These are phyloP conservation scores for Scenedesmus sp. DNA, from an alignment of 163 green algal species.

Conservation along the genomic window DNA sequence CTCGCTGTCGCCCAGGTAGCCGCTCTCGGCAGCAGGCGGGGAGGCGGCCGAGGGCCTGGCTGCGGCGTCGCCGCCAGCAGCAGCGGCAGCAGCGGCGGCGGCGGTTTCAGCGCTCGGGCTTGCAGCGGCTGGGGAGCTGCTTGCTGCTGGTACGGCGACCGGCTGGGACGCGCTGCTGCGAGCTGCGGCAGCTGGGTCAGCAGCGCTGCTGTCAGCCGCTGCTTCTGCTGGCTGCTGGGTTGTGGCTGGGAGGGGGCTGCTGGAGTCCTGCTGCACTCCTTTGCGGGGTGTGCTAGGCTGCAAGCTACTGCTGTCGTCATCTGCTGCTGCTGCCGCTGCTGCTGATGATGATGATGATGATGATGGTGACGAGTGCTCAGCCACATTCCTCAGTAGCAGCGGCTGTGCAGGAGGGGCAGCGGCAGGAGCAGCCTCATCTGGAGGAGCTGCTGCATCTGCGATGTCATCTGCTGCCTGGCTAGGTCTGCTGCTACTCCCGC, in stretches of 20 bases:
- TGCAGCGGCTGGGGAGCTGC: not conserved
- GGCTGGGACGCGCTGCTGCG: not conserved
- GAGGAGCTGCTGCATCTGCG: not conserved
- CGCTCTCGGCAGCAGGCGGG: slow-evolving; percentile 25
- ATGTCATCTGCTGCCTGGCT: slow-evolving; percentile 18
- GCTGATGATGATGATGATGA: not conserved
- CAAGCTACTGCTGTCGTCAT: not conserved
- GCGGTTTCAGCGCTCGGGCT: not conserved
- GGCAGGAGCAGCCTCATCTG: not conserved
- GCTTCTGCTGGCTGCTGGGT: not conserved
- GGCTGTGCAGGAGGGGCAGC: not conserved
- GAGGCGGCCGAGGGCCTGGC: not conserved
- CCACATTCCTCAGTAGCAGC: not conserved
- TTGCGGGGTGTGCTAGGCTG: slow-evolving; percentile 35
- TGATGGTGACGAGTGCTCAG: no score
- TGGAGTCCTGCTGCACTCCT: not conserved
- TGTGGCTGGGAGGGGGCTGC: not conserved
- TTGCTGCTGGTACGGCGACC: not conserved
- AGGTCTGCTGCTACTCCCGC: not conserved
- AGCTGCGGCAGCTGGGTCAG: not conserved
- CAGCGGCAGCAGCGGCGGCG: not conserved
- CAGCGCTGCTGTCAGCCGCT: not conserved
- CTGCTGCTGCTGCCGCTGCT: not conserved
- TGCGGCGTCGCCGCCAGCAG: not conserved
- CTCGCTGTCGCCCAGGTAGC: slow-evolving; percentile 57